Conservation (phyloP, 495 filamentous ascomycete genomes). For the Thermothielavioides terrestris region DNA sequence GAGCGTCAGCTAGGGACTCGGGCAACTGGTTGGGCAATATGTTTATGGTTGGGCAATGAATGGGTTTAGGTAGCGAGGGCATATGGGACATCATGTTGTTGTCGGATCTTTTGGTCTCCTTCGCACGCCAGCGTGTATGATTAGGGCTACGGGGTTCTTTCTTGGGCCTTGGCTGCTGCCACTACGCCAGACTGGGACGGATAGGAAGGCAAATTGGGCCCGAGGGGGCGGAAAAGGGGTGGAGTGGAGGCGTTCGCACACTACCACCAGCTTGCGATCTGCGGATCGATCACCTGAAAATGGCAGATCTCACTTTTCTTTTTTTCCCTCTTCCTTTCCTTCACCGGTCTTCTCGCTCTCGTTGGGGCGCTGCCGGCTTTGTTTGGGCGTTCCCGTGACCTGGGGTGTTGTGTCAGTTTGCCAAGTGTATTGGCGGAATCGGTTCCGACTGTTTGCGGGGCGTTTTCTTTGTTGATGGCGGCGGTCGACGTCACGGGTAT, state of each 20-base stretch:
- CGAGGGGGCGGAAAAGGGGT: too few relatives aligned
- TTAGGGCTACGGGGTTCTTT: not conserved
- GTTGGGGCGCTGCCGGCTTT: too few relatives aligned
- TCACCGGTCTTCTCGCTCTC: not conserved
- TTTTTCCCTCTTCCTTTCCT: not conserved
- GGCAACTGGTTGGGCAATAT: not conserved
- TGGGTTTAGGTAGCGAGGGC: not conserved
- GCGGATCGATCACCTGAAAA: too few relatives aligned
- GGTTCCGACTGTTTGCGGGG: too few relatives aligned
- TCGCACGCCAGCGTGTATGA: slow-evolving; percentile 4
- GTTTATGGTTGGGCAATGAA: not conserved
- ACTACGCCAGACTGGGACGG: slow-evolving; percentile 3
- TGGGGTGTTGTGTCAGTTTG: too few relatives aligned
- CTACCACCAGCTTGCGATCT: too few relatives aligned
- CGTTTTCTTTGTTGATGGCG: too few relatives aligned
- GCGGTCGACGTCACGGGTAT: too few relatives aligned
- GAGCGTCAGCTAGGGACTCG: not conserved
- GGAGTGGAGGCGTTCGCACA: too few relatives aligned
- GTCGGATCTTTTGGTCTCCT: not conserved
- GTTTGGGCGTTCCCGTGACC: too few relatives aligned
- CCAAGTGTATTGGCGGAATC: too few relatives aligned
- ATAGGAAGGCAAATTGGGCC: not conserved
- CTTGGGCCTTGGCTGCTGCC: slow-evolving; percentile 3
- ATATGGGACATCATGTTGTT: too few relatives aligned
- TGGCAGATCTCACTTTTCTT: not conserved